These are phyloP conservation scores for Cladorrhinum sp. DNA, from an alignment of 2,329 filamentous ascomycete genomes.

Conservation along the genomic window DNA sequence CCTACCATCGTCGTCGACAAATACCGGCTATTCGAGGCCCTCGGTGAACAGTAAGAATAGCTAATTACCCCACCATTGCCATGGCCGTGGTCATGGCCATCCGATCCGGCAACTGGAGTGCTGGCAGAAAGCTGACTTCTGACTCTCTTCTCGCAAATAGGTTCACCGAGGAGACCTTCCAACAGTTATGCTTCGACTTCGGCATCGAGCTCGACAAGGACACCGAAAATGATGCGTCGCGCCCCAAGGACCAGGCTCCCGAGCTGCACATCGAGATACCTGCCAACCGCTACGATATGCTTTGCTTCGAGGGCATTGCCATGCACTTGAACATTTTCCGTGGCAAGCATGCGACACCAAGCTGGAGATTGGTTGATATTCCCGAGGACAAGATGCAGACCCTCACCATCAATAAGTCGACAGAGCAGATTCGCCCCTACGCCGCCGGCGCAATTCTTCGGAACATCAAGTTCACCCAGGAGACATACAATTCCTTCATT, in stretches of 20 bases:
- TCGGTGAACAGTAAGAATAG: constrained; percentile 73
- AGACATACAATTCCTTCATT: constrained; percentile 95
- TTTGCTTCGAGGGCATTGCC: constrained; percentile 95
- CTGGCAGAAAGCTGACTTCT: constrained; percentile 23
- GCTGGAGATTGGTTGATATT: constrained; percentile 73
- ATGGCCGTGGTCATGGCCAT: background rate
- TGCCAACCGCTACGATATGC: constrained; percentile 90
- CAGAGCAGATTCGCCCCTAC: constrained; percentile 76
- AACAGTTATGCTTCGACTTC: constrained; percentile 97
- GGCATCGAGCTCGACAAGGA: constrained; percentile 98
- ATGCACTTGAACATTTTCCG: constrained; percentile 96
- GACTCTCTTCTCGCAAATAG: constrained; percentile 39
- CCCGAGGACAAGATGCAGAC: constrained; percentile 70
- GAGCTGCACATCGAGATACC: constrained; percentile 98
- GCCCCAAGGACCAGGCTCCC: constrained; percentile 79
- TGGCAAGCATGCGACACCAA: constrained; percentile 70
- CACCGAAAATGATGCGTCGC: constrained; percentile 67
- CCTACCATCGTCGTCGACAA: constrained; percentile 97
- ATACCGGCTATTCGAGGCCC: constrained; percentile 87
- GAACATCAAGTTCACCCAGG: constrained; percentile 87
- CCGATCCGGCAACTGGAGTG: constrained; percentile 1
- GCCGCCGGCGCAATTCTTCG: constrained; percentile 87
- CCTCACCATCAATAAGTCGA: constrained; percentile 75
- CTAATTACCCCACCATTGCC: constrained; percentile 31
- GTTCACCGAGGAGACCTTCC: constrained; percentile 91